Evolutionary conservation across 2,329 filamentous ascomycete genomes (phyloP).

Genomic region (Chaetomium olivaceum): DNA sequence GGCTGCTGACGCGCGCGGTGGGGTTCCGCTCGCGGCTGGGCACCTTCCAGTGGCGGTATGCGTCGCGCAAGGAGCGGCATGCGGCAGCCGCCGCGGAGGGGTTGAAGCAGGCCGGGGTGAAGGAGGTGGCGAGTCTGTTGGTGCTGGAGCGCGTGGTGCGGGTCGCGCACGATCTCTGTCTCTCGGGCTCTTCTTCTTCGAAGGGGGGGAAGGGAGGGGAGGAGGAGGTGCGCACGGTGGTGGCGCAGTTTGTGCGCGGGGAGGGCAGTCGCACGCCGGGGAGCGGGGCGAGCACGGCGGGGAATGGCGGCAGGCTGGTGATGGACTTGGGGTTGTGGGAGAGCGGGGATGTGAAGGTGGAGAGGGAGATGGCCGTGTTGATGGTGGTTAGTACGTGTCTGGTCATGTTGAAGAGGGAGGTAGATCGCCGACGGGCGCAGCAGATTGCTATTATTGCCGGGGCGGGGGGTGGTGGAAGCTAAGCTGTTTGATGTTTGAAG

Average conservation of each 20-base stretch:
- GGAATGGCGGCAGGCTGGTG: conserved; percentile 53
- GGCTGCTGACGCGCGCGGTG: conserved; percentile 49
- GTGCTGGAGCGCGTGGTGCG: conserved; percentile 52
- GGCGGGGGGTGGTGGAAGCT: conserved; percentile 24
- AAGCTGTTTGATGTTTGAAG: no score
- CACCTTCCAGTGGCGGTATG: conserved; percentile 59
- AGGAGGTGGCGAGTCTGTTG: conserved; percentile 43
- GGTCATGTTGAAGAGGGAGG: conserved; percentile 65
- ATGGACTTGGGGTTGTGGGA: conserved; percentile 41
- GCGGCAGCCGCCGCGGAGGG: conserved; percentile 30
- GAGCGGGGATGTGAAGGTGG: conserved; percentile 24
- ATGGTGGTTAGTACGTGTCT: conserved; percentile 58
- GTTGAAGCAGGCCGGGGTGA: conserved; percentile 22
- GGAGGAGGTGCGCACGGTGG: conserved; percentile 36
- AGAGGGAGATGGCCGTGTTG: conserved; percentile 47
- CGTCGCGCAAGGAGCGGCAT: conserved; percentile 47
- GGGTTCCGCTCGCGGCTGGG: conserved; percentile 51
- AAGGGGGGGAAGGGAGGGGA: conserved; percentile 2
- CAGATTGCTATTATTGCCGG: conserved; percentile 51
- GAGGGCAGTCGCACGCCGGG: conserved; percentile 44
- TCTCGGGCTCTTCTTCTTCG: background rate
- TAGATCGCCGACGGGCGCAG: conserved; percentile 56
- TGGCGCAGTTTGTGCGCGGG: conserved; percentile 49
- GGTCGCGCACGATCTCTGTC: conserved; percentile 27
- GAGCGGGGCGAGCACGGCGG: conserved; percentile 43